Base-by-base conservation (phyloP, 768 basidiomycete species). In the Suillus paluster region DNA sequence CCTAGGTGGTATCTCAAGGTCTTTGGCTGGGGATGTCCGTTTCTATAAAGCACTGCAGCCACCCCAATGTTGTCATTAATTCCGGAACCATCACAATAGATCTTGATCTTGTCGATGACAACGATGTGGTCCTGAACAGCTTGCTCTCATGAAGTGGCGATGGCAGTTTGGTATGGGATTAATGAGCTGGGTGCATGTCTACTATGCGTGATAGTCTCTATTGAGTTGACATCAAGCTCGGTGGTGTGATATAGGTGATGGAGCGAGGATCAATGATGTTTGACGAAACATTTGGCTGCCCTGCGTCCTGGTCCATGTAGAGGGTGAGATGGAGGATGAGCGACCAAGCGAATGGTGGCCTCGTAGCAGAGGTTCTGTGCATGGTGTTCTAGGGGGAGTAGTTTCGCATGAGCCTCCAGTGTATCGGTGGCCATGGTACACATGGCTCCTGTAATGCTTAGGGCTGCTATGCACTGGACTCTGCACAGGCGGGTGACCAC, bases 1-100 rank as follows among this genome's bases (percentile, higher is more conserved):
- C 70, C 66, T 14, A 73, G 63, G 6, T 64, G 42, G 14, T 56
- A 38, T 19, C 58, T 36, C 4, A 67, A 4, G 0, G 55, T 14
- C 0, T 23, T 7, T 57, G 17, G 30, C 52, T 63, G 4, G 71
- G 42, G n/a, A n/a, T n/a, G n/a, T n/a, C n/a, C n/a, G n/a, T n/a
- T n/a, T n/a, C n/a, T 12, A 30, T 30, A 30, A 30, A 6, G n/a
- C n/a, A 71, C 66, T 14, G 68, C 70, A 4, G 70, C 65, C 1
- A 67, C 70, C 0, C 73, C 69, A 1, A 74, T 67, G 1, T 14
- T 21, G 1, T 64, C 59, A 6, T 69, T 64, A 9, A 67, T 63
- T 0, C 67, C 65, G 1, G 71, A 72, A 0, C 71, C 67, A 38
- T 72, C 71, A 30, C 30, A 30, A 30, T 30, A 30, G 30, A 30